phyloP scores from a whole-genome alignment of 78 protist species.

The Trichosphaerium sp. region DNA sequence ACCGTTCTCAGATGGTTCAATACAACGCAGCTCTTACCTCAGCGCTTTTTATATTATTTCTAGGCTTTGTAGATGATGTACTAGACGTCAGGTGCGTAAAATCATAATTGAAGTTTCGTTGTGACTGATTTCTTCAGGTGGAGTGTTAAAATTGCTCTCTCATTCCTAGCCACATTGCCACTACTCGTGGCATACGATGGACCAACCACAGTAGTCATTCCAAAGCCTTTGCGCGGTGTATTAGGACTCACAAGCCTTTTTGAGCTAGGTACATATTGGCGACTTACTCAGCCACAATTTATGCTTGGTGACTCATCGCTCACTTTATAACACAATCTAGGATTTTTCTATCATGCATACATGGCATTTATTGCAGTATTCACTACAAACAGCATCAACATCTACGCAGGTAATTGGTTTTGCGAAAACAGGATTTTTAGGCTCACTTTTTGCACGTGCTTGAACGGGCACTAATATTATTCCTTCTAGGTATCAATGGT shows the following conservation, averaged over 20 bases:
- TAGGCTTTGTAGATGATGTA: conserved; percentile 98
- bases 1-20: conserved; percentile 22
- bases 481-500: conserved; percentile 82
- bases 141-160: conserved; percentile 76
- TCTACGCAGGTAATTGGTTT: conserved; percentile 86
- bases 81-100: conserved; percentile 56
- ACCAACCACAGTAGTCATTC: conserved; percentile 60
- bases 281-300: conserved; percentile 10
- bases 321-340: too few relatives aligned
- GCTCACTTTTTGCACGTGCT: not conserved
- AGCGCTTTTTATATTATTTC: conserved; percentile 74
- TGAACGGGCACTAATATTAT: not conserved
- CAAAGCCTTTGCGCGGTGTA: conserved; percentile 8
- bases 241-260: not conserved
- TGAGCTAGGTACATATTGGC: not conserved
- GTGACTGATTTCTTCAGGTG: too few relatives aligned
- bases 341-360: conserved; percentile 71
- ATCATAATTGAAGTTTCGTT: not conserved
- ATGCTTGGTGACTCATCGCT: not conserved
- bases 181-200: conserved; percentile 75
- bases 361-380: conserved; percentile 74
- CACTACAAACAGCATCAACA: conserved; percentile 94
- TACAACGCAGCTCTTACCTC: conserved; percentile 72
- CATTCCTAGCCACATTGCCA: conserved; percentile 90
- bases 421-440: conserved; percentile 18